Base-by-base conservation (phyloP, 495 filamentous ascomycete genomes). In the Mytilinidion resinicola region DNA sequence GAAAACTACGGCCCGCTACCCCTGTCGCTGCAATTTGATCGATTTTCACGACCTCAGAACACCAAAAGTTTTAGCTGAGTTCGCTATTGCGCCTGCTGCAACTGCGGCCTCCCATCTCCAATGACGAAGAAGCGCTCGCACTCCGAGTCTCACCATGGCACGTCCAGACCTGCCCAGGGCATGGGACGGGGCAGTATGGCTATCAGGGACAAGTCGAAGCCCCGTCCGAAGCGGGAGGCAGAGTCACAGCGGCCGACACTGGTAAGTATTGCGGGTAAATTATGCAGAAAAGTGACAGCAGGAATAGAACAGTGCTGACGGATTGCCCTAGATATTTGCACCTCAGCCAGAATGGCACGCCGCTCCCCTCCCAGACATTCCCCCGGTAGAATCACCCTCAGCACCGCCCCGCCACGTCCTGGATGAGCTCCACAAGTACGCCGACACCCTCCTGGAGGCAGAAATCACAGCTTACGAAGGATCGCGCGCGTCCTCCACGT, bases 291-390 rank as follows among this genome's bases (percentile, higher is more conserved):
- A 14, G 8, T 30, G 12, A 17, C 12, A 19, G 46, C 21, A 5
- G 37, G 15, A 19, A 14, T 53, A 14, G 12, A 21, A 15, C 9
- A 19, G 17, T 60, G 48, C 53, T 63, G 49, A 63, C 37, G 36
- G 14, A 75, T 35, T 46, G 36, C n/a, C 44, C 19, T 59, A 92
- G 89, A 74, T 83, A 11, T 85, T 95, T 63, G 75, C 82, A 57
- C 87, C 90, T 37, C 80, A 87, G 56, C 82, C 90, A 47, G 91
- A 96, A 66, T 97, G 92, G 92, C 87, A 96, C 70, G 79, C 81
- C 46, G 76, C 79, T 38, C 69, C 77, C 55, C 78, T 91, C 37
- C 84, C 86, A 42, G 64, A 72, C 8, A 72, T 92, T 8, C 72
- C 78, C 9, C 57, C 67, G 61, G 68, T 30, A 63, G 74, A 14